Percentiles rank a stretch among this genome's conserved stretches.
Evolutionary conservation across 2,329 filamentous ascomycete genomes (phyloP).

Genomic region (Fusarium keratoplasticum): DNA sequence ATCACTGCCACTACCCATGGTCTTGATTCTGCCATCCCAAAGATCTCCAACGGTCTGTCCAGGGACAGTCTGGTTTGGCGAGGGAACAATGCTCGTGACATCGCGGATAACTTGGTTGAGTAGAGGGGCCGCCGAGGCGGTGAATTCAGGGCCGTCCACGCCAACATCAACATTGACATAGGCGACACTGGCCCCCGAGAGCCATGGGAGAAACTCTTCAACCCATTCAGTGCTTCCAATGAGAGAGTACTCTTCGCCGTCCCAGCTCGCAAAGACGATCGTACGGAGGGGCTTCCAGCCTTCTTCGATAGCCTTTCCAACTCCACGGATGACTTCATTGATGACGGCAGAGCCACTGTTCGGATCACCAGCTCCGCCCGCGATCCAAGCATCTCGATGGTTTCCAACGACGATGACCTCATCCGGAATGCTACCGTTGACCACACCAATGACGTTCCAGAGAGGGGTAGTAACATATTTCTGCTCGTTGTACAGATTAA

Average conservation of each 20-base stretch:
- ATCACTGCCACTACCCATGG: conserved; percentile 79
- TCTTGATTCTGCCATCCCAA: conserved; percentile 71
- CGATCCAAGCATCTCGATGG: conserved; percentile 90
- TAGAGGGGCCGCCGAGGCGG: conserved; percentile 76
- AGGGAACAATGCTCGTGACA: conserved; percentile 71
- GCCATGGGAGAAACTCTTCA: conserved; percentile 87
- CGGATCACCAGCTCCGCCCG: conserved; percentile 84
- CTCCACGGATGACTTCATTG: conserved; percentile 81
- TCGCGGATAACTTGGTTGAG: conserved; percentile 79
- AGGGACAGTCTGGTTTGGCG: conserved; percentile 80
- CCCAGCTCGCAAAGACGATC: conserved; percentile 89
- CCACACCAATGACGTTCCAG: conserved; percentile 92
- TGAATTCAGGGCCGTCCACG: conserved; percentile 72
- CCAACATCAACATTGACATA: conserved; percentile 90
- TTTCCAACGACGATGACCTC: conserved; percentile 94
- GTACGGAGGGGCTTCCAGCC: conserved; percentile 77
- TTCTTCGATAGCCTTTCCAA: conserved; percentile 75
- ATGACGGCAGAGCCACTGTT: conserved; percentile 85
- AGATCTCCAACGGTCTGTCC: conserved; percentile 78
- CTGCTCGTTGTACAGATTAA: conserved; percentile 83
- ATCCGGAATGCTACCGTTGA: conserved; percentile 87
- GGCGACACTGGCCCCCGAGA: conserved; percentile 77
- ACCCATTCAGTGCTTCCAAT: conserved; percentile 94
- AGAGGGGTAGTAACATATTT: conserved; percentile 84
- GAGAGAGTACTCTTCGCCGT: conserved; percentile 87